Conservation (phyloP, 768 basidiomycete genomes). For the Naematelia encephala region DNA sequence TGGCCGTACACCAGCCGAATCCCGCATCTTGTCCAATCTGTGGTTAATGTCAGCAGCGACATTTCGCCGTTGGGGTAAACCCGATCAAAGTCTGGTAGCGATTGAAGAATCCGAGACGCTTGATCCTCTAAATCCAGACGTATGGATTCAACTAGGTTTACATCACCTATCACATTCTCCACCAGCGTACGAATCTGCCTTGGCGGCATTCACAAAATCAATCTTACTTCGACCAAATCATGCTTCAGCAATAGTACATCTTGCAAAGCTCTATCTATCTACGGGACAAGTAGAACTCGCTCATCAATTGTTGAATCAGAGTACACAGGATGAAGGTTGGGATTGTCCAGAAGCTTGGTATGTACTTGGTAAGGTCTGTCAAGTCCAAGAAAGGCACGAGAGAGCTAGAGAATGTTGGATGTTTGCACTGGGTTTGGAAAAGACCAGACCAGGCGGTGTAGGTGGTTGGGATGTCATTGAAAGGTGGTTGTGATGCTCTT, state of each 20-base stretch:
- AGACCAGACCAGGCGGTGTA: constrained; percentile 42
- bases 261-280: constrained; percentile 69
- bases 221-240: constrained; percentile 81
- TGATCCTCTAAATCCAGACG: constrained; percentile 78
- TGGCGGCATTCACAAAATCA: constrained; percentile 78
- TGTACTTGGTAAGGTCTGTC: constrained; percentile 76
- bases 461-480: constrained; percentile 43
- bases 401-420: constrained; percentile 71
- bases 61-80: constrained; percentile 80
- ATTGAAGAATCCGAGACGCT: constrained; percentile 92
- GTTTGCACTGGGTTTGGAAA: constrained; percentile 60
- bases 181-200: constrained; percentile 62
- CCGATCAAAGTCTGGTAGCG: constrained; percentile 82
- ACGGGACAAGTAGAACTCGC: constrained; percentile 70
- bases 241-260: constrained; percentile 70
- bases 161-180: constrained; percentile 55
- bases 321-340: constrained; percentile 80
- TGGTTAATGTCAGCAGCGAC: constrained; percentile 96
- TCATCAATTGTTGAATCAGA: constrained; percentile 70
- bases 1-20: constrained; percentile 56
- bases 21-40: constrained; percentile 71
- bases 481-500: constrained; percentile 32
- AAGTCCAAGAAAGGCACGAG: constrained; percentile 63
- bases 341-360: constrained; percentile 94
- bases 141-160: constrained; percentile 84